Conservation (phyloP, 495 filamentous ascomycete genomes). For the Aspergillus coremiiformis region DNA sequence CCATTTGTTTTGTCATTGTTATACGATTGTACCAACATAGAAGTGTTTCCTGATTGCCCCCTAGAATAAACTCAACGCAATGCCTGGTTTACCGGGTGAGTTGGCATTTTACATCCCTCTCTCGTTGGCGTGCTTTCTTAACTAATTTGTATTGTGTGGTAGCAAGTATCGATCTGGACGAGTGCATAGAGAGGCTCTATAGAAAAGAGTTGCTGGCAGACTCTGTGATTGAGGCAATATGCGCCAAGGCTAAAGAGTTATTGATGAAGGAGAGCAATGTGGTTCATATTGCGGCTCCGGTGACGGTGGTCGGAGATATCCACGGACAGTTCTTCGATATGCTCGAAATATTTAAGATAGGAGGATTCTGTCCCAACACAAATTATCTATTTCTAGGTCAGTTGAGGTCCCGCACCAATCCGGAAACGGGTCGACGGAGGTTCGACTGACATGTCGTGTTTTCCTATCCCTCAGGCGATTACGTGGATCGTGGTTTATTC, state of each 20-base stretch:
- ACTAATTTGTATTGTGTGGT: slow-evolving; percentile 4
- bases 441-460: not conserved
- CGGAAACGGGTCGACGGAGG: not conserved
- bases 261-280: slow-evolving; percentile 99
- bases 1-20: slow-evolving; percentile 9
- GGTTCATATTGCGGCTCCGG: slow-evolving; percentile 89
- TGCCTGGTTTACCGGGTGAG: slow-evolving; percentile 84
- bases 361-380: slow-evolving; percentile 90
- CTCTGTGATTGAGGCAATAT: slow-evolving; percentile 98
- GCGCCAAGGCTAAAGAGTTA: slow-evolving; percentile 95
- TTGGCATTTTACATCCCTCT: slow-evolving; percentile 13
- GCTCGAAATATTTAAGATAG: slow-evolving; percentile 98
- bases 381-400: slow-evolving; percentile 95
- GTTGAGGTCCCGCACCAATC: slow-evolving; percentile 11
- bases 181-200: slow-evolving; percentile 93
- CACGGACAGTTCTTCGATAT: slow-evolving; percentile 98
- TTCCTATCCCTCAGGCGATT: slow-evolving; percentile 58
- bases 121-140: not conserved
- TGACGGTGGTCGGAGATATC: slow-evolving; percentile 98
- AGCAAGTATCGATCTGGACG: slow-evolving; percentile 97
- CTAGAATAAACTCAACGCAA: slow-evolving; percentile 28
- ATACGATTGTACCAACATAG: slow-evolving; percentile 11
- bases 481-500: slow-evolving; percentile 95
- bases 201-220: slow-evolving; percentile 94
- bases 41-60: slow-evolving; percentile 4